These are phyloP conservation scores for Sclerotinia subarctica DNA, from an alignment of 2,329 filamentous ascomycete species.

Conservation along the genomic window DNA sequence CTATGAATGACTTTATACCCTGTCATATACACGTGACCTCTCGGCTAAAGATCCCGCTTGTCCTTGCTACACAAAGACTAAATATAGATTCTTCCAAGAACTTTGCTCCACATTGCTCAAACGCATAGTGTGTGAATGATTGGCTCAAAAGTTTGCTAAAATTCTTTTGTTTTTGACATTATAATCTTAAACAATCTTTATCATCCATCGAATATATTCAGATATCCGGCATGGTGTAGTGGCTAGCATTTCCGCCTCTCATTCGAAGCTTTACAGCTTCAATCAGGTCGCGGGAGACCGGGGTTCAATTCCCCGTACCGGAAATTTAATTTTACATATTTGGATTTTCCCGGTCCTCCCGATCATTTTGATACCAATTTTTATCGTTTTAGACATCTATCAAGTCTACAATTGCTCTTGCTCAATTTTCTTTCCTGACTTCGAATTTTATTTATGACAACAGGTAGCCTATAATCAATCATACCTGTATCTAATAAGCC, in stretches of 20 bases:
- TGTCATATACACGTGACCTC: not conserved
- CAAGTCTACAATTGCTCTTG: not conserved
- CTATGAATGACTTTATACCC: too few relatives aligned
- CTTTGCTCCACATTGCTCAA: not conserved
- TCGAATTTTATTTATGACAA: not conserved
- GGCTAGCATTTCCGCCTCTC: conserved; percentile 21
- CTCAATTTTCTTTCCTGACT: not conserved
- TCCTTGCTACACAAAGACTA: not conserved
- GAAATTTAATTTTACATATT: not conserved
- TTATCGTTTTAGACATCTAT: not conserved
- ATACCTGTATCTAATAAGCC: too few relatives aligned
- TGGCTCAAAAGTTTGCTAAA: not conserved
- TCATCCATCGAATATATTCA: not conserved
- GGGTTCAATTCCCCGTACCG: conserved; percentile 20
- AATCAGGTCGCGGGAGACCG: conserved; percentile 15
- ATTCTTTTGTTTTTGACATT: not conserved
- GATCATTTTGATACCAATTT: not conserved
- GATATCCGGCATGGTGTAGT: conserved; percentile 16
- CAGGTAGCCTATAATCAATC: too few relatives aligned
- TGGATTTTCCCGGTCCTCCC: not conserved
- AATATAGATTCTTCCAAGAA: not conserved
- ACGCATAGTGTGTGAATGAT: not conserved
- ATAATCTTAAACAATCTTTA: too few relatives aligned
- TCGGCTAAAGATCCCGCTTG: not conserved
- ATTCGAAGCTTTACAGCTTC: not conserved